Conservation (phyloP, 2,329 filamentous ascomycete species). For the Plenodomus lindquistii region DNA sequence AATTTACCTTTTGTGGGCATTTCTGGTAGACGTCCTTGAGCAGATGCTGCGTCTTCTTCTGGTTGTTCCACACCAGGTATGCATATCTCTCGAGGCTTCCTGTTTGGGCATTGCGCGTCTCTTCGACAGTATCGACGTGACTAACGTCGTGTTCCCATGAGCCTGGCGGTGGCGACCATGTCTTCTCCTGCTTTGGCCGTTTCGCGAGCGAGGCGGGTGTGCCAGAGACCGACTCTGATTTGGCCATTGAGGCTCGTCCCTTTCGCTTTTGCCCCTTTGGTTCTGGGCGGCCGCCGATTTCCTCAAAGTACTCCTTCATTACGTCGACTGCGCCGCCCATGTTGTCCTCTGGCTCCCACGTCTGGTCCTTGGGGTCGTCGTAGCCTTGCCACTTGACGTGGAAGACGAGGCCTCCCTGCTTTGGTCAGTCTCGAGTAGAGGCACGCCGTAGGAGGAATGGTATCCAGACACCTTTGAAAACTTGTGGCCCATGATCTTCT, state of each 20-base stretch:
- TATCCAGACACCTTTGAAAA: conserved; percentile 45
- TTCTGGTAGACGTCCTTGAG: conserved; percentile 71
- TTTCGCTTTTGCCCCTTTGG: conserved; percentile 61
- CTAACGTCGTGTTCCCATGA: conserved; percentile 77
- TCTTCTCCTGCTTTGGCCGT: conserved; percentile 46
- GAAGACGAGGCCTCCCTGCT: conserved; percentile 52
- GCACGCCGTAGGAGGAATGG: conserved; percentile 28
- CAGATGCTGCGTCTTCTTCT: conserved; percentile 73
- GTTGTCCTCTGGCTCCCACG: conserved; percentile 80
- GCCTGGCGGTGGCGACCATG: conserved; percentile 70
- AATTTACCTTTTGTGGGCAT: conserved; percentile 75
- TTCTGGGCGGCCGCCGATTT: conserved; percentile 65
- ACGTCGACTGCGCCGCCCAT: conserved; percentile 58
- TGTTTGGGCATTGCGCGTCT: conserved; percentile 50
- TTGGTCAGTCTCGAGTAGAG: conserved; percentile 10
- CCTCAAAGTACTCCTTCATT: conserved; percentile 65
- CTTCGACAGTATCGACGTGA: conserved; percentile 72
- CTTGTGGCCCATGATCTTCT: conserved; percentile 70
- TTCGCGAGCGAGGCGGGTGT: conserved; percentile 31
- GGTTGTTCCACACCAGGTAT: conserved; percentile 74
- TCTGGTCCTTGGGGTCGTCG: conserved; percentile 69
- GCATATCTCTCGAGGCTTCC: conserved; percentile 62
- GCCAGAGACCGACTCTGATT: conserved; percentile 24
- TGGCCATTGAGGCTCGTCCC: conserved; percentile 30
- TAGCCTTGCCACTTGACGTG: conserved; percentile 84